Evolutionary conservation across 2,329 filamentous ascomycete genomes (phyloP).

Genomic region (Amesomyces nigricolor): DNA sequence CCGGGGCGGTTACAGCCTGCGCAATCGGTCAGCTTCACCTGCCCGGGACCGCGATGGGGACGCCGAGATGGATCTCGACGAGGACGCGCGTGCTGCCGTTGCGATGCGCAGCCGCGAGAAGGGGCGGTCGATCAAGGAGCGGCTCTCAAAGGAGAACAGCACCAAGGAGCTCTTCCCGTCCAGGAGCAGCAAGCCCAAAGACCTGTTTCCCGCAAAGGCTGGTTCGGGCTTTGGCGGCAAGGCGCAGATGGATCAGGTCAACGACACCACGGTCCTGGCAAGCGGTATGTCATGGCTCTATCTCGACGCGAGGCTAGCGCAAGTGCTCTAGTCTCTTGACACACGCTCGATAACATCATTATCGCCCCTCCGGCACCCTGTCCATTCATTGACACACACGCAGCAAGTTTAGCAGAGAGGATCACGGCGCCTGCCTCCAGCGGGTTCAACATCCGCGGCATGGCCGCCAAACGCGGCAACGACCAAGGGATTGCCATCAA

Average conservation of each 20-base stretch:
- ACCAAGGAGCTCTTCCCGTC: slow-evolving; percentile 55
- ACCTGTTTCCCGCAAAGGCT: slow-evolving; percentile 52
- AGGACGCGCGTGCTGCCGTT: slow-evolving; percentile 29
- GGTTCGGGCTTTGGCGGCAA: slow-evolving; percentile 24
- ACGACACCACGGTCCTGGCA: slow-evolving; percentile 30
- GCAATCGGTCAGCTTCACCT: slow-evolving; percentile 51
- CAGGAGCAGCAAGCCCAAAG: slow-evolving; percentile 40
- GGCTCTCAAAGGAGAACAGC: slow-evolving; percentile 35
- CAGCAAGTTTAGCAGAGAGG: slow-evolving; percentile 33
- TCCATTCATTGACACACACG: slow-evolving; percentile 20
- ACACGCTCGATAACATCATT: not conserved
- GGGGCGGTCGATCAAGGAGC: slow-evolving; percentile 42
- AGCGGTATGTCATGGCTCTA: slow-evolving; percentile 31
- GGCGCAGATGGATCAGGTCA: slow-evolving; percentile 34
- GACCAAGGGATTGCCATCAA: slow-evolving; percentile 60
- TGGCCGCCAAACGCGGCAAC: slow-evolving; percentile 42
- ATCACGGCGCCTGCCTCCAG: slow-evolving; percentile 28
- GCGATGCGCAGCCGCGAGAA: slow-evolving; percentile 38
- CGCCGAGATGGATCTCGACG: slow-evolving; percentile 27
- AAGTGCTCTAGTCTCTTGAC: slow-evolving; percentile 5
- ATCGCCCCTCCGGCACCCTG: not conserved
- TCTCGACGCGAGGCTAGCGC: slow-evolving; percentile 12
- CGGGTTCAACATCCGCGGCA: slow-evolving; percentile 56
- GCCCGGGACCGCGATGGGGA: slow-evolving; percentile 40
- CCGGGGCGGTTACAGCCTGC: slow-evolving; percentile 29